Conservation (phyloP, 148 eudicot genomes). For the Persicaria tinctoria region DNA sequence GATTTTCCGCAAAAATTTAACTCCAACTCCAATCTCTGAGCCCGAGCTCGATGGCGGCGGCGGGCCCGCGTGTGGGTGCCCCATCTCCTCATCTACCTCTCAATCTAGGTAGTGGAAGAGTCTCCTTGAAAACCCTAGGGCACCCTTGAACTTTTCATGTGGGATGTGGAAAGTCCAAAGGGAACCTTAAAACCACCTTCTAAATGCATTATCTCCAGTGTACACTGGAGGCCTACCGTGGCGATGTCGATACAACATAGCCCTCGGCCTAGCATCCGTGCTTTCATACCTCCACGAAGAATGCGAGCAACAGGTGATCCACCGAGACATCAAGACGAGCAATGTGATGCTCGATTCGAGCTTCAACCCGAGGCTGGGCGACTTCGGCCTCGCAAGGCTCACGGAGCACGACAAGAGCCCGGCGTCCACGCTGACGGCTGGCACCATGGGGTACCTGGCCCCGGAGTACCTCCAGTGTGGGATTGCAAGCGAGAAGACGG, state of each 20-base stretch:
- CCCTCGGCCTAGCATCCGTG: constrained; percentile 64
- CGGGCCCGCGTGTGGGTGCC: too few species aligned
- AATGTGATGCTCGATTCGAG: constrained; percentile 71
- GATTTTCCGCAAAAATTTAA: too few species aligned
- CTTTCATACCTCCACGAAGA: constrained; percentile 72
- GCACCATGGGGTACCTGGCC: constrained; percentile 34
- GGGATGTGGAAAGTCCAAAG: too few species aligned
- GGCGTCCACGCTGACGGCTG: constrained; percentile 65
- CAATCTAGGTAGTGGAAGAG: too few species aligned
- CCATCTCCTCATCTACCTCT: too few species aligned
- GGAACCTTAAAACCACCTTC: too few species aligned
- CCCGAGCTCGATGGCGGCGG: too few species aligned
- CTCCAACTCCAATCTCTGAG: too few species aligned
- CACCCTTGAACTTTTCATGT: too few species aligned
- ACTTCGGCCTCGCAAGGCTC: constrained; percentile 66
- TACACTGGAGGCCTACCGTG: constrained; percentile 43
- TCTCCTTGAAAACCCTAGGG: too few species aligned
- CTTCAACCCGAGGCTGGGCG: constrained; percentile 55
- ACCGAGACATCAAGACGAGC: constrained; percentile 63
- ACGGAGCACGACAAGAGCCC: constrained; percentile 67
- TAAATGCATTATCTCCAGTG: too few species aligned
- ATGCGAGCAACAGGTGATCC: constrained; percentile 72
- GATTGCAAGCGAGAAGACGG: constrained; percentile 62
- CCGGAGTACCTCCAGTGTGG: constrained; percentile 69
- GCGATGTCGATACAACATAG: constrained; percentile 46